Base-by-base conservation (phyloP, 176 grass and related monocot species). In the Alopecurus myosuroides region DNA sequence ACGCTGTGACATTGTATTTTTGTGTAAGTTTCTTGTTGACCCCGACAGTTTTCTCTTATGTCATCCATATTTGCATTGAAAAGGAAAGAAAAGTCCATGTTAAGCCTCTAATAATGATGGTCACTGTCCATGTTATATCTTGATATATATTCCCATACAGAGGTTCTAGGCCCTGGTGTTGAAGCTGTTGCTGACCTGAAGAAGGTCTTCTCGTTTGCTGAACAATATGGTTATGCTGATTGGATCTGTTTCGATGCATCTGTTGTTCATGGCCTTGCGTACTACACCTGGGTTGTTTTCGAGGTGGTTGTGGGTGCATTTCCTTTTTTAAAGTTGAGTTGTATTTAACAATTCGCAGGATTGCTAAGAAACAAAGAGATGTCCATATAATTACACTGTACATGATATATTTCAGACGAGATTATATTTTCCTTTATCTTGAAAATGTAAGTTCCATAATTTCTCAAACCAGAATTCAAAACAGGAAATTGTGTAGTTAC, bases 221-320 rank as follows among this genome's bases (percentile, higher is more conserved):
- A 93, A 58, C 83, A 90, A 23, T 98, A 98, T 69, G 95, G 92
- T 69, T 98, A 94, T 85, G 84, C 90, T 45, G 82, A 92, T 79
- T 98, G 95, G 95, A 86, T 98, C 82, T 92, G 75, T 93, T 97
- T 94, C 70, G 92, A 97, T 81, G 95, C 92, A 64, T 94, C 95
- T 77, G 86, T 97, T 77, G 95, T 98, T 45, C 92, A 89, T 86
- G 95, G 95, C 49, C 92, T 98, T 81, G 95, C 95, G 57, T 98
- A 98, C 76, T 98, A 98, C 85, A 98, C 95, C n/a, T 92, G 95
- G 70, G 91, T 93, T 83, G 95, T 98, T 62, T 98, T 98, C 61
- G 91, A 98, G 92, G 92, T 98, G 49, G 20, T 70, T 81, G 14
- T 60, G 33, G 34, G 35, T 65, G 26, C 50, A 41, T 22, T 7